Base-by-base conservation (phyloP, 768 basidiomycete species). In the Russula griseocarnosa region DNA sequence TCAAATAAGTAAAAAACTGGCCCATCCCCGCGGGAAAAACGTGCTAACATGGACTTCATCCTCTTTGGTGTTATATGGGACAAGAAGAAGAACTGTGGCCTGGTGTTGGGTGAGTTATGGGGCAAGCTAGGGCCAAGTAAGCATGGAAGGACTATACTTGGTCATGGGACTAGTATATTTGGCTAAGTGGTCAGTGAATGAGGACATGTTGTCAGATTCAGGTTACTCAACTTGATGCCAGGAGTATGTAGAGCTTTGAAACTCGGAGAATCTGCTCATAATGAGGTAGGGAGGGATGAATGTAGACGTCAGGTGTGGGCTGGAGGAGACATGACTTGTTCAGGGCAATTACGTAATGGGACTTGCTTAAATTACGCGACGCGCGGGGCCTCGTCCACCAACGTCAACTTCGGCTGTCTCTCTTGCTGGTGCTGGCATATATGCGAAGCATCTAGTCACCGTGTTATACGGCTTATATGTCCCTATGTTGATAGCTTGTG, bases 71-170 rank as follows among this genome's bases (percentile, higher is more conserved):
- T 83, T 82, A 67, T 84, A 84, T 0, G 90, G 90, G 44, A 92
- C 83, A 70, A 87, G 81, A 28, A 91, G 77, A 40, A 92, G 77
- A 38, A 92, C 83, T 20, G 90, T 92, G 34, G 89, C 90, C 89
- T 92, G 46, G 56, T 54, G 56, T 65, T 62, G 55, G 62, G 65
- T 62, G 30, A 56, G 56, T 60, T 60, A 71, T 67, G 52, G 67
- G 70, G 60, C 69, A 58, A 44, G 44, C 8, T 44, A 67, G 50
- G 65, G 63, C 28, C 36, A n/a, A 42, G 47, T 55, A 38, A 52
- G 34, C 34, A 13, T n/a, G 7, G 47, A 59, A 22, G 53, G 14
- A 53, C 69, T 65, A 66, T 78, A 86, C 90, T 84, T 92, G 90
- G 81, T 92, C 90, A 81, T 92, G 90, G 66, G 90, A 91, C 90